phyloP scores from a whole-genome alignment of 345 rosid genomes.

The Lagerstroemia speciosa region DNA sequence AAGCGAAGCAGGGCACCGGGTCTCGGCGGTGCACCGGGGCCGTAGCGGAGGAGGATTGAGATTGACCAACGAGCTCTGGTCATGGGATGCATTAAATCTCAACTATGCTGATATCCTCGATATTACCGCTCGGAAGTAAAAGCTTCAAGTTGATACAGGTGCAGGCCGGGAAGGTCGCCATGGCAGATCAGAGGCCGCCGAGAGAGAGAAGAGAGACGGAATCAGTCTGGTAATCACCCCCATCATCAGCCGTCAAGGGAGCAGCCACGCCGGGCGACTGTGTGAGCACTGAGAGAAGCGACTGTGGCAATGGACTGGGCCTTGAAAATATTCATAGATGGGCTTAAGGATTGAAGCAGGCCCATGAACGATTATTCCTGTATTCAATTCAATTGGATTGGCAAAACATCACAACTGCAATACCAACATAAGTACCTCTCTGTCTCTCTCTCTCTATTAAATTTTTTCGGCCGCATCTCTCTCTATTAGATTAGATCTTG shows the following conservation, averaged over 20 bases:
- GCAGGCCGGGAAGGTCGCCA: neutral
- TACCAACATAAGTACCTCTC: too few relatives aligned
- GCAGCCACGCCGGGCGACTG: neutral
- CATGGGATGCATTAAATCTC: neutral
- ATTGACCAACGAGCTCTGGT: slow-evolving; percentile 5
- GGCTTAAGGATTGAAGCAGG: neutral
- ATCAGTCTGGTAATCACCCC: too few relatives aligned
- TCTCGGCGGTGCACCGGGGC: neutral
- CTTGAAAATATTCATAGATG: neutral
- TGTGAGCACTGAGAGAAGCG: neutral
- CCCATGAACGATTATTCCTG: too few relatives aligned
- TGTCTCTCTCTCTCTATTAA: too few relatives aligned
- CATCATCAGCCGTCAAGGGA: too few relatives aligned
- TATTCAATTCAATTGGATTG: too few relatives aligned
- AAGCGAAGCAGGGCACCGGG: neutral
- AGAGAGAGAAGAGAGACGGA: neutral
- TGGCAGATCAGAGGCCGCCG: neutral
- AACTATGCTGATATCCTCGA: neutral
- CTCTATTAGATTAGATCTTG: too few relatives aligned
- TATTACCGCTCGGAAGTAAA: neutral
- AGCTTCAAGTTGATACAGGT: neutral
- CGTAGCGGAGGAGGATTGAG: neutral
- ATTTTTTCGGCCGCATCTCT: too few relatives aligned
- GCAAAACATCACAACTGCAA: too few relatives aligned
- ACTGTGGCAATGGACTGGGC: neutral